Base-by-base conservation (phyloP, 192 early-diverging fungal species). In the Chytriomyces sp. region DNA sequence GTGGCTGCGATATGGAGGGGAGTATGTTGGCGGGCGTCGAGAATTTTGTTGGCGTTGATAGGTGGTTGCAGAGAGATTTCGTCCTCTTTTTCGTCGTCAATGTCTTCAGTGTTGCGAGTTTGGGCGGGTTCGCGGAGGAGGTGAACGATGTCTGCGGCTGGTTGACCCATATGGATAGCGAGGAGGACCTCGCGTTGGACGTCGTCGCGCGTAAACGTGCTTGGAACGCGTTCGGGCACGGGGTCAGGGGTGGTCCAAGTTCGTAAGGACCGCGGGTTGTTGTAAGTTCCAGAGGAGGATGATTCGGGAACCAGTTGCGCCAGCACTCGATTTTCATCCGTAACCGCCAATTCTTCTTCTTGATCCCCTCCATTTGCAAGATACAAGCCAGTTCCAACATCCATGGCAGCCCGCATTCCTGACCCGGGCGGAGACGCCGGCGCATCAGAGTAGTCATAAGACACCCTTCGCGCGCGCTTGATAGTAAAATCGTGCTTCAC, bases 1-100 rank as follows among this genome's bases (percentile, higher is more conserved):
- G 54, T 38, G 4, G 70, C 76, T 3, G 76, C 76, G 56, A 63
- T 75, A 26, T 77, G 76, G 3, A 74, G 34, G 30, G 76, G 53
- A 7, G 76, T 77, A 3, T 41, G 59, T 5, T 44, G 33, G 3
- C 62, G 41, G 41, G 44, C 63, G 65, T 77, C 76, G 38, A 77
- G 41, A n/a, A 40, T 52, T 65, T 68, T 59, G 59, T 77, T 52
- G 5, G 65, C 22, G 32, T 77, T 53, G 31, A 77, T 22, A 14
- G 26, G 3, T 3, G 52, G 52, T 7, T 57, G 19, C 19, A 37
- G n/a, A 14, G 19, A 63, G 8, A 10, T 25, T 49, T 10, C 44
- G 10, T n/a, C 44, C 10, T 49, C 44, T 14, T 49, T 49, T 49
- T 49, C 44, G 12, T 14, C 10, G 44, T 10, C 10, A 1, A n/a